phyloP scores from a whole-genome alignment of 2,329 filamentous ascomycete genomes.

The Thielaviopsis ethacetica region DNA sequence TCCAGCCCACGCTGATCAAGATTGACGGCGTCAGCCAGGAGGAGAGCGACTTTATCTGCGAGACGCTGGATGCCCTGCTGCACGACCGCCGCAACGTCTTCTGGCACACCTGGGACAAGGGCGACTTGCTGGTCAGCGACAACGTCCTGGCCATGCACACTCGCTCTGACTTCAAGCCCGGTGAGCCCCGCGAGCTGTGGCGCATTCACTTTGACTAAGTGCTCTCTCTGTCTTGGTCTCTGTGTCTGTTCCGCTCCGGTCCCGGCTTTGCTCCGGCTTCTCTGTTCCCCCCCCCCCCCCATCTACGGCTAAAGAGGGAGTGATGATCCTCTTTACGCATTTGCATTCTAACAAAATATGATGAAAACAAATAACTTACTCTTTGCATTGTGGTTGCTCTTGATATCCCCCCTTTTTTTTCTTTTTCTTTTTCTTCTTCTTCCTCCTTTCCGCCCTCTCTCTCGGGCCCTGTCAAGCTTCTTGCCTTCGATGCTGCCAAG shows the following conservation, averaged over 20 bases:
- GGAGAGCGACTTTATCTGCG: constrained; percentile 22
- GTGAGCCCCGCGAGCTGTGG: constrained; percentile 31
- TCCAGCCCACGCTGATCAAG: constrained; percentile 27
- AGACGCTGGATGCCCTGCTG: constrained; percentile 18
- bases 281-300: too few relatives aligned
- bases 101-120: constrained; percentile 36
- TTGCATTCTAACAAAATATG: not conserved
- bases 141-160: constrained; percentile 35
- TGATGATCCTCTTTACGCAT: not conserved
- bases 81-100: constrained; percentile 34
- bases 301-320: not conserved
- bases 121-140: constrained; percentile 36
- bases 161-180: constrained; percentile 27
- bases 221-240: not conserved
- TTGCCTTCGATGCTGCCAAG: too few relatives aligned
- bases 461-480: too few relatives aligned
- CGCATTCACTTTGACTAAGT: constrained; percentile 27
- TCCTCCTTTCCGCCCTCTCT: not conserved
- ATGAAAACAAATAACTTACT: not conserved
- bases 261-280: too few relatives aligned
- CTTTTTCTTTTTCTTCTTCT: not conserved
- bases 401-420: not conserved
- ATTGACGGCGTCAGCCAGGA: constrained; percentile 22
- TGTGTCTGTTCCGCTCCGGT: too few relatives aligned
- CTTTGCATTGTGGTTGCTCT: not conserved